Base-by-base conservation (phyloP, 2,329 filamentous ascomycete species). In the Phialophora macrospora region DNA sequence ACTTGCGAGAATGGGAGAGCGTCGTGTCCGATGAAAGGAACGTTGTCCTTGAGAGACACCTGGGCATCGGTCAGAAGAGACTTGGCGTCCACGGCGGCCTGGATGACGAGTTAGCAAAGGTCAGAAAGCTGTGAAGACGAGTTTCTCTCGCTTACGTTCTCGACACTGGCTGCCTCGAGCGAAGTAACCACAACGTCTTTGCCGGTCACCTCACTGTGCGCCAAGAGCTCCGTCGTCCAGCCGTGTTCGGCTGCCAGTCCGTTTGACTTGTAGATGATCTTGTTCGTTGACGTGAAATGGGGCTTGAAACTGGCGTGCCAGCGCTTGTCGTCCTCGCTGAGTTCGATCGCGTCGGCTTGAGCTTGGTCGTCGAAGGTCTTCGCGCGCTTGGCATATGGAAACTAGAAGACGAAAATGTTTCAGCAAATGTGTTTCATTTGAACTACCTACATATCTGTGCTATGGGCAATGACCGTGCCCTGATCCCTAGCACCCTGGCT, bases 301-400 rank as follows among this genome's bases (percentile, higher is more conserved):
- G 71, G 70, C 61, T 71, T 71, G 76, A 90, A 86, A 52, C 87
- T 88, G 69, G 86, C 83, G 78, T 92, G 90, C 76, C 89, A 95
- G 28, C 81, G 83, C 73, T 84, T 84, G 69, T 94, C 90, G 64
- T 80, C 78, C 55, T 85, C 82, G 72, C 84, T 83, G 82, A 93
- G 48, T 83, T 63, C 49, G 14, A 54, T 88, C 79, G 64, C 79
- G n/a, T 60, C 82, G 71, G 85, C 82, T 49, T 41, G 49, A 8
- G 49, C 32, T 54, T 61, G 58, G 73, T 90, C 85, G 51, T 68
- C 62, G 86, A 87, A 84, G 46, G 86, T 87, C 75, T 93, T 92
- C 69, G 88, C 82, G 79, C 88, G 87, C 81, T 92, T 91, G 77
- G 91, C 85, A 81, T 95, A 95, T 60, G 92, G 92, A 87, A 90